Evolutionary conservation across 1,284 basidiomycete genomes (phyloP), one percentile per base, ranked within the genome.

Genomic region (Hypsizygus ulmarius): DNA sequence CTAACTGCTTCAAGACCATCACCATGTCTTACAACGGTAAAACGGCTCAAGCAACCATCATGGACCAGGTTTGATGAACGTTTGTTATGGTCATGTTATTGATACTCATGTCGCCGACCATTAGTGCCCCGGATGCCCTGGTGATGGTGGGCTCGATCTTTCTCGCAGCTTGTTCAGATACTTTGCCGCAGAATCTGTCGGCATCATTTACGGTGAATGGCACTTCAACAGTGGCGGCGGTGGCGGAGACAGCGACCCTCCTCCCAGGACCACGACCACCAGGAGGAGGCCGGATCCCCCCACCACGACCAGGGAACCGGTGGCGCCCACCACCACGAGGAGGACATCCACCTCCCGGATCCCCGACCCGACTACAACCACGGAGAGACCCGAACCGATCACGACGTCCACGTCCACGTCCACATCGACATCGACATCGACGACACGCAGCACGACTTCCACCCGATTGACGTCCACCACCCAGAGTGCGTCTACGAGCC

Each of bases 71-170:
- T 2, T 14, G 46, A n/a, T 37, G 14, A 25, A 25, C 21, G 7
- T 16, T 25, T 33, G 11, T 43, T 34, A 34, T 15, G 8, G 7
- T 14, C 38, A 8, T 15, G 5, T 14, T 11, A 16, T 19, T 11
- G 15, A 15, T 11, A 34, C 16, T 41, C 32, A 33, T 34, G 18
- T n/a, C 29, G 12, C 6, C 11, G 4, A 18, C 33, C 25, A 9
- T 14, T 49, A 87, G 79, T 91, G 88, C 65, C 78, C 77, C 43
- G 80, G 76, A 18, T 93, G 90, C 64, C 79, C 80, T 2, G 75
- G 64, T 2, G 75, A 64, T 38, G 82, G 78, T 33, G 88, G 78
- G 33, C 78, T 96, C 49, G 93, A 96, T 71, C 73, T 94, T 51
- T 87, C 87, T 21, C 63, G 66, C 10, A 75, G 81, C 39, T 78